Evolutionary conservation across 306 rosid genomes (phyloP).

Genomic region (Castanea crenata): DNA sequence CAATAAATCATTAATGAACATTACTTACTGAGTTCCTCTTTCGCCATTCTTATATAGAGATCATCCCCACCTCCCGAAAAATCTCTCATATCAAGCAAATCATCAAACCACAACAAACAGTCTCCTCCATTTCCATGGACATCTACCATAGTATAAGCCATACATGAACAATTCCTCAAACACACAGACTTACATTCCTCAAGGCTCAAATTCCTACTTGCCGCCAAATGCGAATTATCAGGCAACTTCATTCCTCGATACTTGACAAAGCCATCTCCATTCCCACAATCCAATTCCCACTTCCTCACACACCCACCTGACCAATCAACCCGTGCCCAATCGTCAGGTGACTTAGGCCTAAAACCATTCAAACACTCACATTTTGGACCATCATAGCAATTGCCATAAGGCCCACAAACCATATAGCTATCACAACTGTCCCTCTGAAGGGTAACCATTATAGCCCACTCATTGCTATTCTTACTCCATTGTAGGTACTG

Average conservation of each 20-base stretch:
- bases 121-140: constrained; percentile 25
- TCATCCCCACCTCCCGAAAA: constrained; percentile 3
- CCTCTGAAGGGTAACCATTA: not conserved
- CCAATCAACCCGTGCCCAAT: constrained; percentile 18
- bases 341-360: constrained; percentile 24
- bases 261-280: constrained; percentile 28
- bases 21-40: constrained; percentile 15
- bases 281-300: constrained; percentile 15
- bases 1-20: not conserved
- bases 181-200: constrained; percentile 20
- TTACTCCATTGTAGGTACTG: not conserved
- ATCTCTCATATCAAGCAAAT: constrained; percentile 24
- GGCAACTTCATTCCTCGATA: constrained; percentile 20
- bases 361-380: constrained; percentile 26
- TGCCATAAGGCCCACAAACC: constrained; percentile 21
- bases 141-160: constrained; percentile 7
- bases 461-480: not conserved
- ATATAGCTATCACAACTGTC: constrained; percentile 24
- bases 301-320: constrained; percentile 22
- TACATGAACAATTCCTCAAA: constrained; percentile 26
- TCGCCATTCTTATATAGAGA: constrained; percentile 21
- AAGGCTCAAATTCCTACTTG: not conserved
- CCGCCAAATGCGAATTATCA: constrained; percentile 9
- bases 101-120: constrained; percentile 29
- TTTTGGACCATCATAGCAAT: constrained; percentile 2